These are phyloP conservation scores for Cryphonectria nitschkei DNA, from an alignment of 2,329 filamentous ascomycete genomes.

Conservation along the genomic window DNA sequence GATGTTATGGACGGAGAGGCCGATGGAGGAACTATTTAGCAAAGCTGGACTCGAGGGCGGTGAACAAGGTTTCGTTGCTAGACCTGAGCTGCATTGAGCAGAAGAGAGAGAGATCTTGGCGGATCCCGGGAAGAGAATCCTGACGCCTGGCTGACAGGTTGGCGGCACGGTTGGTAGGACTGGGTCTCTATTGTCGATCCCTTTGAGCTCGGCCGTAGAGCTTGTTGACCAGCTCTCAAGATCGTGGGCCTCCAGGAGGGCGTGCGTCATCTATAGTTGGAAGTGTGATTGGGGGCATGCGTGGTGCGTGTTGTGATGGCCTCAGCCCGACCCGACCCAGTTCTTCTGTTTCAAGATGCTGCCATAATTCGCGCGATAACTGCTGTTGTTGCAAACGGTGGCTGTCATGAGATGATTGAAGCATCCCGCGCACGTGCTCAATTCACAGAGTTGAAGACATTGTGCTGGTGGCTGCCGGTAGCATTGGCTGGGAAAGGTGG, in stretches of 20 bases:
- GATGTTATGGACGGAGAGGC: not conserved
- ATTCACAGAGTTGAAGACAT: not conserved
- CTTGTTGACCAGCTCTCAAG: not conserved
- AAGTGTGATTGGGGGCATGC: not conserved
- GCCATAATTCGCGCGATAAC: not conserved
- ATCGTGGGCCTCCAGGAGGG: not conserved
- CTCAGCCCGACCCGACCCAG: not conserved
- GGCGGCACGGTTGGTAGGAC: not conserved
- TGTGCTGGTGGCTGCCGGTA: not conserved
- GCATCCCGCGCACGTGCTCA: not conserved
- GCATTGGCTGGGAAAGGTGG: not conserved
- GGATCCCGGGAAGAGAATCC: not conserved
- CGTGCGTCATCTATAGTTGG: not conserved
- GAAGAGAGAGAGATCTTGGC: not conserved
- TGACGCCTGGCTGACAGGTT: not conserved
- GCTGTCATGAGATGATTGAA: not conserved
- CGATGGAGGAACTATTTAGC: not conserved
- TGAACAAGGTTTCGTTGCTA: not conserved
- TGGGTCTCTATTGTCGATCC: not conserved
- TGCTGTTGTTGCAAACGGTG: not conserved
- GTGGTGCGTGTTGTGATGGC: not conserved
- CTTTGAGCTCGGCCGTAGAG: not conserved
- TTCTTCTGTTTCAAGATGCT: not conserved
- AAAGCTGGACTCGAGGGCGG: not conserved
- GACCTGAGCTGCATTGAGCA: not conserved